These are phyloP conservation scores for Neurospora terricola DNA, from an alignment of 495 filamentous ascomycete species.

Conservation along the genomic window DNA sequence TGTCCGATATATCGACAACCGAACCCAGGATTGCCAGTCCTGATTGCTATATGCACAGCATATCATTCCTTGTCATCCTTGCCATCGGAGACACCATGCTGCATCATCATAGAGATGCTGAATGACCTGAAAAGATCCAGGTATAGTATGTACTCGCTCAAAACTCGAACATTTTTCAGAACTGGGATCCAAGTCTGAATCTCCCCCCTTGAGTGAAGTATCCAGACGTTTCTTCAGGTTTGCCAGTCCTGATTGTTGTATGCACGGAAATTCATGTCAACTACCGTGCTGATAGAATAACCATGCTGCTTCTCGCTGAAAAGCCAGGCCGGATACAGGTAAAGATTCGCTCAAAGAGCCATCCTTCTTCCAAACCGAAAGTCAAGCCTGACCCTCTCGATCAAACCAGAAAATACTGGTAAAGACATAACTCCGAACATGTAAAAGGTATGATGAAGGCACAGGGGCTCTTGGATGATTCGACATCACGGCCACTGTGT, in stretches of 20 bases:
- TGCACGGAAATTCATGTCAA: no score
- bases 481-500: background rate
- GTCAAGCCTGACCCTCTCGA: background rate
- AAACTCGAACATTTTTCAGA: background rate
- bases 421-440: background rate
- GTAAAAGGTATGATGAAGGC: background rate
- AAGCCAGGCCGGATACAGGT: background rate
- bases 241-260: background rate
- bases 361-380: background rate
- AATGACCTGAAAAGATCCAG: background rate
- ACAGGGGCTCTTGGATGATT: background rate
- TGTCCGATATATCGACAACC: background rate
- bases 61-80: background rate
- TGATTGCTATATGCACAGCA: background rate
- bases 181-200: background rate
- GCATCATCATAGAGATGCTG: background rate
- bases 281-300: background rate
- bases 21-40: background rate
- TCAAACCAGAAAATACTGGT: background rate
- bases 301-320: background rate
- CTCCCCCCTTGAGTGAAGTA: background rate
- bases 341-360: background rate
- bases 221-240: background rate
- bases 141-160: background rate
- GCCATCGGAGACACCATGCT: background rate